A percentile compares a stretch with the other conserved stretches of the same genome.
Conservation (phyloP, 2,329 filamentous ascomycete genomes). For the Paraphaeosphaeria sporulosa region DNA sequence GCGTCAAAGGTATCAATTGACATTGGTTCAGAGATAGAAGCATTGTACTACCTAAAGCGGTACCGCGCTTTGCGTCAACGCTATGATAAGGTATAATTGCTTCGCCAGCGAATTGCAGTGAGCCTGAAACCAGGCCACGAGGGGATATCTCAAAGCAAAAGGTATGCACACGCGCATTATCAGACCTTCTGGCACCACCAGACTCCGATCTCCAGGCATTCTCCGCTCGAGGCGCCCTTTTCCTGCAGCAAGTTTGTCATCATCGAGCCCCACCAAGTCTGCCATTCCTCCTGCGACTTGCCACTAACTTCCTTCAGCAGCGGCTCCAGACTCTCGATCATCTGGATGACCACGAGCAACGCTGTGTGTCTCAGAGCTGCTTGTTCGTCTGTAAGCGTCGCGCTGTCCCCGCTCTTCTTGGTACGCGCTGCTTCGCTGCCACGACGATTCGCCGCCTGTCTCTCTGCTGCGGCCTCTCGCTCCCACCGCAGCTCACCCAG, state of each 20-base stretch:
- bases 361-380: slow-evolving; percentile 78
- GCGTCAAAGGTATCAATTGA: neutral
- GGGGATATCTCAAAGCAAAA: slow-evolving; percentile 35
- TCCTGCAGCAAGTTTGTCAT: slow-evolving; percentile 83
- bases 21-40: slow-evolving; percentile 76
- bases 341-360: slow-evolving; percentile 79
- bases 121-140: slow-evolving; percentile 4
- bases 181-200: slow-evolving; percentile 69
- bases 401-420: slow-evolving; percentile 52
- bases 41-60: slow-evolving; percentile 91
- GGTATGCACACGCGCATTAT: slow-evolving; percentile 29
- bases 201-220: slow-evolving; percentile 76
- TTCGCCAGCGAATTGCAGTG: slow-evolving; percentile 14
- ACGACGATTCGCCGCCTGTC: slow-evolving; percentile 58
- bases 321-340: slow-evolving; percentile 86
- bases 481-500: slow-evolving; percentile 88
- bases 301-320: slow-evolving; percentile 81
- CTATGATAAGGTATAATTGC: slow-evolving; percentile 63
- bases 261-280: slow-evolving; percentile 87
- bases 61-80: slow-evolving; percentile 85
- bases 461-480: slow-evolving; percentile 65
- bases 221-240: slow-evolving; percentile 79
- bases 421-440: slow-evolving; percentile 57
- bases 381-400: slow-evolving; percentile 71
- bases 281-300: slow-evolving; percentile 92